Evolutionary conservation across 2,329 filamentous ascomycete genomes (phyloP).

Genomic region (Fusarium sororula): DNA sequence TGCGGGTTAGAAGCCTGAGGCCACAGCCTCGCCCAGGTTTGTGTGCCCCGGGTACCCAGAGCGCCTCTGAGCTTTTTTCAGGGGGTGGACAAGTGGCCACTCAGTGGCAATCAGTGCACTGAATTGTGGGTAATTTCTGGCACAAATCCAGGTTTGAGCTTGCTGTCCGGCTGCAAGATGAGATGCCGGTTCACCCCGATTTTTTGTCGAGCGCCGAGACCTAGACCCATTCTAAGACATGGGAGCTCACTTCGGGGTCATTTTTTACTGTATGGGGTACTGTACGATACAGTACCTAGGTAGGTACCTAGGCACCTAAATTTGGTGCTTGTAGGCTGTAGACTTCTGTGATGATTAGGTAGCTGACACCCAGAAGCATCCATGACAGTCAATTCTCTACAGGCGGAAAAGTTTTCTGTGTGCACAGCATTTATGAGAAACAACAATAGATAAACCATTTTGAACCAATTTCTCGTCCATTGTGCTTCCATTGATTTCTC

Average conservation of each 20-base stretch:
- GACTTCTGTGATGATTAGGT: not conserved
- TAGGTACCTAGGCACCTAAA: not conserved
- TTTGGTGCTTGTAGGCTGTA: not conserved
- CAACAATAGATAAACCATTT: not conserved
- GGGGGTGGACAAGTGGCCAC: slow-evolving; percentile 37
- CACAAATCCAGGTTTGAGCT: slow-evolving; percentile 32
- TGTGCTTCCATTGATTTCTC: not conserved
- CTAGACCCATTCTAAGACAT: slow-evolving; percentile 39
- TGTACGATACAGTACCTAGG: slow-evolving; percentile 3
- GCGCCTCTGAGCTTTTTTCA: slow-evolving; percentile 25
- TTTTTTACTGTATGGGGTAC: slow-evolving; percentile 33
- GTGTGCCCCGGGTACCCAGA: slow-evolving; percentile 1
- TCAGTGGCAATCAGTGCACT: slow-evolving; percentile 29
- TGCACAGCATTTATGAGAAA: not conserved
- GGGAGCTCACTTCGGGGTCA: slow-evolving; percentile 9
- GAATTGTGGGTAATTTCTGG: slow-evolving; percentile 21
- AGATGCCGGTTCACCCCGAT: slow-evolving; percentile 50
- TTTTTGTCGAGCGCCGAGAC: slow-evolving; percentile 45
- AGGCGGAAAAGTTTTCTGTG: slow-evolving; percentile 15
- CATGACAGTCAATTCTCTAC: slow-evolving; percentile 13
- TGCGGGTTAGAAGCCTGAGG: slow-evolving; percentile 48
- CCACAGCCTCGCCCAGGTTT: slow-evolving; percentile 34
- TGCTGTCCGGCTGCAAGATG: slow-evolving; percentile 42
- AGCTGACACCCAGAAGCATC: slow-evolving; percentile 18
- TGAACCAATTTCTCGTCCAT: not conserved